Percentiles rank a stretch among this genome's conserved stretches.
Conservation (phyloP, 2,329 filamentous ascomycete genomes). For the Mariannaea sp. region DNA sequence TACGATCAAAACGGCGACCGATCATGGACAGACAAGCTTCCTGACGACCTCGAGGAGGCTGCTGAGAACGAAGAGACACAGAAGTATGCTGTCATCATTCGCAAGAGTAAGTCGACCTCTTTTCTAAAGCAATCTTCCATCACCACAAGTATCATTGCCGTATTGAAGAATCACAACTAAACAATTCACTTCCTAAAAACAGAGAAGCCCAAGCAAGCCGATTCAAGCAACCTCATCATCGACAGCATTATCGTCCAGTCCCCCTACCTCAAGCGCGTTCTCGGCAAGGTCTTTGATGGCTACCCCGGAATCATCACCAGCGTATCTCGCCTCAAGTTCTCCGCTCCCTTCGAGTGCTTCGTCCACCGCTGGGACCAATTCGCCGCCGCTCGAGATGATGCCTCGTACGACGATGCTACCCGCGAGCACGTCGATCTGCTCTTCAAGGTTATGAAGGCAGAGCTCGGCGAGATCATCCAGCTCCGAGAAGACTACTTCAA, state of each 20-base stretch:
- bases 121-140: too few species aligned
- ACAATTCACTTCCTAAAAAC: neutral
- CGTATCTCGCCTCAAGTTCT: slow-evolving; percentile 65
- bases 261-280: slow-evolving; percentile 60
- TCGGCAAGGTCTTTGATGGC: slow-evolving; percentile 58
- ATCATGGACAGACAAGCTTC: slow-evolving; percentile 61
- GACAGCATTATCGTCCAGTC: slow-evolving; percentile 69
- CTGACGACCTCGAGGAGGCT: slow-evolving; percentile 58
- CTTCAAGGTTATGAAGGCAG: slow-evolving; percentile 52
- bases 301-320: slow-evolving; percentile 65
- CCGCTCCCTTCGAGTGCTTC: slow-evolving; percentile 64
- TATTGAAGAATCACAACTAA: neutral
- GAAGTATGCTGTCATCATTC: slow-evolving; percentile 64
- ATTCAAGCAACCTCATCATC: slow-evolving; percentile 63
- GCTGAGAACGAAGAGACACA: slow-evolving; percentile 66
- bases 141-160: too few species aligned
- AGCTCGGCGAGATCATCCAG: slow-evolving; percentile 56
- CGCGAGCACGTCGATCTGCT: slow-evolving; percentile 55
- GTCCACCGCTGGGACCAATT: slow-evolving; percentile 67
- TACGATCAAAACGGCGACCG: slow-evolving; percentile 53
- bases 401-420: slow-evolving; percentile 47
- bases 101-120: slow-evolving; percentile 48
- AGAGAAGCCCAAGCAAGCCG: slow-evolving; percentile 54
- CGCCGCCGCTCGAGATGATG: slow-evolving; percentile 45
- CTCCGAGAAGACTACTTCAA: slow-evolving; percentile 55